These are phyloP conservation scores for Plenodomus lindquistii DNA, from an alignment of 2,329 filamentous ascomycete species.

Conservation along the genomic window DNA sequence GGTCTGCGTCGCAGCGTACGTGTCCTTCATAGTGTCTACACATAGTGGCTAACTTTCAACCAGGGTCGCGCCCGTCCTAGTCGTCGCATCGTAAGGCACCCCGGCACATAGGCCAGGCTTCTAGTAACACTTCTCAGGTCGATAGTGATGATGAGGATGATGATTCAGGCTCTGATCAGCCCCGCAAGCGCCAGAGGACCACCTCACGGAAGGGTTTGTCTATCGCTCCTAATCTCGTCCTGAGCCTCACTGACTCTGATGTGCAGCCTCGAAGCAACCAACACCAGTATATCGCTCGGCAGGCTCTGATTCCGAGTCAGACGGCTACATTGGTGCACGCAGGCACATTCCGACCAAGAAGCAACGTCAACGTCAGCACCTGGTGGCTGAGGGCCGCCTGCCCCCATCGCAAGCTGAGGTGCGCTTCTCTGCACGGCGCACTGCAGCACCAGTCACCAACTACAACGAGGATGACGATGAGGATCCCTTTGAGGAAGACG, in stretches of 20 bases:
- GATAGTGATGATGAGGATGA: slow-evolving; percentile 70
- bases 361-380: slow-evolving; percentile 70
- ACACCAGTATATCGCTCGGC: slow-evolving; percentile 58
- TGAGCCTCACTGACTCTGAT: slow-evolving; percentile 50
- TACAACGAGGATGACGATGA: slow-evolving; percentile 69
- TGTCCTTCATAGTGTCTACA: slow-evolving; percentile 18
- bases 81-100: slow-evolving; percentile 61
- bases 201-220: slow-evolving; percentile 66
- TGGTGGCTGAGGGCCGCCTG: slow-evolving; percentile 63
- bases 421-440: slow-evolving; percentile 86
- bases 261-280: slow-evolving; percentile 57
- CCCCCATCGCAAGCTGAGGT: slow-evolving; percentile 75
- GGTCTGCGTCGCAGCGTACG: slow-evolving; percentile 89
- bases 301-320: slow-evolving; percentile 63
- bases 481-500: slow-evolving; percentile 60
- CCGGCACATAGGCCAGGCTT: slow-evolving; percentile 9
- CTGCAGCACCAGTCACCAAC: slow-evolving; percentile 68
- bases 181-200: slow-evolving; percentile 68
- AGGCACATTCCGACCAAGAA: slow-evolving; percentile 71
- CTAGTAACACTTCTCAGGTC: slow-evolving; percentile 48
- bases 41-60: slow-evolving; percentile 37
- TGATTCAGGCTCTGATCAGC: slow-evolving; percentile 65
- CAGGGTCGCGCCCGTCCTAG: slow-evolving; percentile 64
- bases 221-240: slow-evolving; percentile 13
- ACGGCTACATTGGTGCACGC: slow-evolving; percentile 77